A percentile compares a stretch with the other conserved stretches of the same genome.
These are phyloP conservation scores for Chaetomium cochliodes DNA, from an alignment of 495 filamentous ascomycete genomes.

Conservation along the genomic window DNA sequence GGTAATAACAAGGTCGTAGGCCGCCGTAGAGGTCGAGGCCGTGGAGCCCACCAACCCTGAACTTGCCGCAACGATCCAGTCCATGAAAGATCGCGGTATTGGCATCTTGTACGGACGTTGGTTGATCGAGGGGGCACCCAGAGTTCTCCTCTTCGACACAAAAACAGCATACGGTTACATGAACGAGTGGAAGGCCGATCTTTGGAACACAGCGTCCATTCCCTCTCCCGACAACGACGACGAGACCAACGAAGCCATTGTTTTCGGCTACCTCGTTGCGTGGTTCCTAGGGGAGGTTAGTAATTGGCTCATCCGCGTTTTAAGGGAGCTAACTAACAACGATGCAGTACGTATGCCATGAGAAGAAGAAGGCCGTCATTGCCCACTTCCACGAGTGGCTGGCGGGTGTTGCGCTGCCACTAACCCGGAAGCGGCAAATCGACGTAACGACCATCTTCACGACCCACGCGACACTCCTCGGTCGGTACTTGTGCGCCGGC, in stretches of 20 bases:
- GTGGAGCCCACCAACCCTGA: conserved; percentile 78
- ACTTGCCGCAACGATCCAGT: conserved; percentile 75
- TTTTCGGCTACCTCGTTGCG: conserved; percentile 94
- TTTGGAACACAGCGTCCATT: conserved; percentile 92
- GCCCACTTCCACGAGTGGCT: conserved; percentile 99
- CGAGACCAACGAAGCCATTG: conserved; percentile 95
- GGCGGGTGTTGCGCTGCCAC: conserved; percentile 89
- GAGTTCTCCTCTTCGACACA: conserved; percentile 92
- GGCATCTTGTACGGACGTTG: conserved; percentile 89
- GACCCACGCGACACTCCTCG: conserved; percentile 91
- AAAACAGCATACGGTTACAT: conserved; percentile 86
- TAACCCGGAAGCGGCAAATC: conserved; percentile 89
- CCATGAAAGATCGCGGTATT: conserved; percentile 90
- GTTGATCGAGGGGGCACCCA: conserved; percentile 94
- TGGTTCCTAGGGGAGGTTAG: conserved; percentile 97
- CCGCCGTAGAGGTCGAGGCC: conserved; percentile 93
- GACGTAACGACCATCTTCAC: conserved; percentile 99
- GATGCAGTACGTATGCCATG: conserved; percentile 85
- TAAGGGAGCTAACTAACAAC: conserved; percentile 13
- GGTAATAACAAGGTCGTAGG: conserved; percentile 46
- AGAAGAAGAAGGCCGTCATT: conserved; percentile 84
- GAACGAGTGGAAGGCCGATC: conserved; percentile 95
- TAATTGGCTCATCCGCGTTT: not conserved
- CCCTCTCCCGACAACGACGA: conserved; percentile 86
- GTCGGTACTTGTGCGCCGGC: conserved; percentile 93